A percentile compares a stretch with the other conserved stretches of the same genome.
phyloP scores from a whole-genome alignment of 345 rosid genomes.

The Hypericum androsaemum region DNA sequence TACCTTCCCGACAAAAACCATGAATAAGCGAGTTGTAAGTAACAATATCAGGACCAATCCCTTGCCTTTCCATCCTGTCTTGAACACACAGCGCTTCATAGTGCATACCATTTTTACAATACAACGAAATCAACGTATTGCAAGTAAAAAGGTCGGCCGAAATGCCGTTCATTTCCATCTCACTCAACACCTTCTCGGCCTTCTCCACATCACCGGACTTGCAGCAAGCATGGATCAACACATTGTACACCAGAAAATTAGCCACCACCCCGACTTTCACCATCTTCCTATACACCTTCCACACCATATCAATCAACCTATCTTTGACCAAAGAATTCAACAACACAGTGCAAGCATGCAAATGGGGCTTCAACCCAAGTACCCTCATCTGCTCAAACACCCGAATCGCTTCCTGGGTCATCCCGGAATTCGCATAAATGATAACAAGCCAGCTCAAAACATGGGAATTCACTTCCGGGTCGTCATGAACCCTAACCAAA shows the following conservation, averaged over 20 bases:
- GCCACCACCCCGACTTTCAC: constrained; percentile 53
- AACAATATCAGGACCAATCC: constrained; percentile 58
- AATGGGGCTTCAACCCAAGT: constrained; percentile 52
- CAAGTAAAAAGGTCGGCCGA: constrained; percentile 61
- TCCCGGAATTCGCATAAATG: constrained; percentile 43
- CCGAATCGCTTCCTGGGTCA: constrained; percentile 55
- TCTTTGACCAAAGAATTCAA: constrained; percentile 57
- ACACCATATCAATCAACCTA: constrained; percentile 55
- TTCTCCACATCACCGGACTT: constrained; percentile 60
- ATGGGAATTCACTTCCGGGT: constrained; percentile 57
- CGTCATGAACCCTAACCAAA: constrained; percentile 38
- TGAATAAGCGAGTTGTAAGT: constrained; percentile 75
- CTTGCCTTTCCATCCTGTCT: constrained; percentile 70
- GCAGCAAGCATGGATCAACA: constrained; percentile 80
- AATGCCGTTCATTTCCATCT: constrained; percentile 64
- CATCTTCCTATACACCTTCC: constrained; percentile 83
- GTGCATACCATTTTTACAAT: constrained; percentile 84
- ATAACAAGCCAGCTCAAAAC: constrained; percentile 83
- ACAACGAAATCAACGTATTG: constrained; percentile 67
- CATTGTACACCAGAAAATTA: constrained; percentile 74
- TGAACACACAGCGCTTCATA: constrained; percentile 78
- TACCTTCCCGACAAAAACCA: constrained; percentile 77
- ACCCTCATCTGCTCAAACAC: constrained; percentile 66
- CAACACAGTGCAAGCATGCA: constrained; percentile 86
- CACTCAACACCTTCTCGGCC: constrained; percentile 56